phyloP scores from a whole-genome alignment of 768 basidiomycete genomes.

The Boletus tomentosulus region DNA sequence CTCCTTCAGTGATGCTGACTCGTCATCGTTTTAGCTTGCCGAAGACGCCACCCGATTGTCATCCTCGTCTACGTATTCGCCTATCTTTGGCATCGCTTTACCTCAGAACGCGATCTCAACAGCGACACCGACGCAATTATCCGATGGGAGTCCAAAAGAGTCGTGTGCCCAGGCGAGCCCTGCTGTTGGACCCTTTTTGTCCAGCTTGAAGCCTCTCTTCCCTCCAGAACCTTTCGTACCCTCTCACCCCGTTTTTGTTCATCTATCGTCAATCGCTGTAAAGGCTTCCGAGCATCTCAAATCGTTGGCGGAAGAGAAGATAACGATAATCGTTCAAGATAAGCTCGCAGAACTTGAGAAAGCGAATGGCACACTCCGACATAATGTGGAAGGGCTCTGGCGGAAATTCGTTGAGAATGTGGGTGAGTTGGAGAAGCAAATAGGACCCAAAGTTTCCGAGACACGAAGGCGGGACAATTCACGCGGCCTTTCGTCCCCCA shows the following conservation, averaged over 20 bases:
- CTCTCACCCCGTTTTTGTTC: constrained; percentile 64
- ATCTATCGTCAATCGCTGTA: constrained; percentile 56
- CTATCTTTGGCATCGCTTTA: constrained; percentile 45
- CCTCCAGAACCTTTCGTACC: constrained; percentile 75
- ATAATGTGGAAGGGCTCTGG: constrained; percentile 64
- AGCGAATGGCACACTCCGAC: constrained; percentile 49
- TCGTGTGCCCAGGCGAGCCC: constrained; percentile 18
- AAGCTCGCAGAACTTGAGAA: constrained; percentile 55
- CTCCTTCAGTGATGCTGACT: constrained; percentile 13
- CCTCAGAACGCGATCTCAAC: constrained; percentile 22
- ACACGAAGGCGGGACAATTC: constrained; percentile 19
- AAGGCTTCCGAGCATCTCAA: constrained; percentile 53
- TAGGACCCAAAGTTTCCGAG: constrained; percentile 16
- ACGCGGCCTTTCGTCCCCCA: constrained; percentile 17
- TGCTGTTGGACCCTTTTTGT: constrained; percentile 39
- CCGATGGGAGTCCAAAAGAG: constrained; percentile 26
- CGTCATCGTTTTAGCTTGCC: constrained; percentile 21
- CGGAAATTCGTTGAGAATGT: constrained; percentile 48
- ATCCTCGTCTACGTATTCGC: constrained; percentile 42
- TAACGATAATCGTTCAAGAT: constrained; percentile 47
- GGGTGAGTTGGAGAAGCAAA: constrained; percentile 40
- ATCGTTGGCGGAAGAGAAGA: constrained; percentile 53
- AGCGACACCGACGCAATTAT: constrained; percentile 25
- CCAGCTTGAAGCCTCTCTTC: constrained; percentile 57
- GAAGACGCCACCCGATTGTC: constrained; percentile 23